Conservation (phyloP, 352 stramenopile genomes). For the Phytophthora europaea region DNA sequence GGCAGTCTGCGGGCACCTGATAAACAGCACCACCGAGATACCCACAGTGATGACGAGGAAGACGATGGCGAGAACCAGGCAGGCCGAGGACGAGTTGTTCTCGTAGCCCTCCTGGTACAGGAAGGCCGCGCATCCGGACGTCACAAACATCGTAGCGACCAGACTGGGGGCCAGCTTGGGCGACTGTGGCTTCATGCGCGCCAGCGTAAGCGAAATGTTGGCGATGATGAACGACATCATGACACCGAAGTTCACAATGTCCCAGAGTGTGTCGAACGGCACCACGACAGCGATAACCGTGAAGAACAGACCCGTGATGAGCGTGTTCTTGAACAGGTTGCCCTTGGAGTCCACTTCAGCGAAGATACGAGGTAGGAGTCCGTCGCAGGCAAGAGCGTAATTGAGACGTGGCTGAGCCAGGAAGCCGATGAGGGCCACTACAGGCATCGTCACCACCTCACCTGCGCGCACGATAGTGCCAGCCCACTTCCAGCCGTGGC, state of each 20-base stretch:
- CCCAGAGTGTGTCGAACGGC: constrained; percentile 84
- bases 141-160: constrained; percentile 48
- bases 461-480: constrained; percentile 63
- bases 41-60: constrained; percentile 51
- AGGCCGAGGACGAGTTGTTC: constrained; percentile 45
- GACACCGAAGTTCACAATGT: constrained; percentile 90
- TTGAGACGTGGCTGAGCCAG: constrained; percentile 94
- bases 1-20: constrained; percentile 57
- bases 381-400: constrained; percentile 94
- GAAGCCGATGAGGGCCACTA: constrained; percentile 96
- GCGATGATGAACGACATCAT: constrained; percentile 89
- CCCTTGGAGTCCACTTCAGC: constrained; percentile 79
- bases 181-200: constrained; percentile 65
- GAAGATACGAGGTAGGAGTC: constrained; percentile 94
- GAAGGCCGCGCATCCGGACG: constrained; percentile 51
- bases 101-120: constrained; percentile 69
- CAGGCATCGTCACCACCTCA: constrained; percentile 90
- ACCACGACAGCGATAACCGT: constrained; percentile 77
- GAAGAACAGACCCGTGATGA: constrained; percentile 77
- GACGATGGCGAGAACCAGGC: constrained; percentile 54
- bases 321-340: constrained; percentile 83
- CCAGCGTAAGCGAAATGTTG: constrained; percentile 76
- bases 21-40: constrained; percentile 45
- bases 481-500: constrained; percentile 55
- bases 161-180: constrained; percentile 49